A percentile compares a stretch with the other conserved stretches of the same genome.
Evolutionary conservation across 805 yeast species (phyloP).

Genomic region (Starmerella sp.): DNA sequence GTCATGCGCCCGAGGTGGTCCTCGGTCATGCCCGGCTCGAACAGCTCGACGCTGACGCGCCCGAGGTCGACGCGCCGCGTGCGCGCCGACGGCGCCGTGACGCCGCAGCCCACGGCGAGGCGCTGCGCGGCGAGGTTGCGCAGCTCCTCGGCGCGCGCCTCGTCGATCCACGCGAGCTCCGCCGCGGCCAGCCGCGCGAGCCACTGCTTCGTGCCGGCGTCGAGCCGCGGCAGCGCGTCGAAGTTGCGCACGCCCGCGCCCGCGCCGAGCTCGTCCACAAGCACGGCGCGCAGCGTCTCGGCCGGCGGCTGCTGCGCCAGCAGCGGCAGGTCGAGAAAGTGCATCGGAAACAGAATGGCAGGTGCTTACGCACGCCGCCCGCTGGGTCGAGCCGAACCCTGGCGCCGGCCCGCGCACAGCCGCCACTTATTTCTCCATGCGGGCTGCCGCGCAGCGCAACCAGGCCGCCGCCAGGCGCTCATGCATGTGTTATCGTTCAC

Average conservation of each 20-base stretch:
- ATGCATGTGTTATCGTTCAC: slow-evolving; percentile 1
- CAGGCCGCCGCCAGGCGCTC: not conserved
- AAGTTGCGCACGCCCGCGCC: slow-evolving; percentile 15
- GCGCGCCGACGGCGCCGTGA: slow-evolving; percentile 69
- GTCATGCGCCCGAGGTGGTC: slow-evolving; percentile 88
- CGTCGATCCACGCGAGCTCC: slow-evolving; percentile 38
- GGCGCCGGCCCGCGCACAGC: not conserved
- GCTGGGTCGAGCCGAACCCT: not conserved
- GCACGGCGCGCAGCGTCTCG: slow-evolving; percentile 12
- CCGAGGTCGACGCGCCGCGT: slow-evolving; percentile 46
- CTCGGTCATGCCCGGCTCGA: slow-evolving; percentile 76
- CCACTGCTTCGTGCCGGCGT: slow-evolving; percentile 27
- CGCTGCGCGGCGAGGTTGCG: slow-evolving; percentile 49
- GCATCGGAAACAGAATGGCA: slow-evolving; percentile 7
- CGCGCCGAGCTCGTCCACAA: slow-evolving; percentile 8
- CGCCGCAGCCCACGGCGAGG: slow-evolving; percentile 71
- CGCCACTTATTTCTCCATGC: not conserved
- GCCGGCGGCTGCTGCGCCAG: slow-evolving; percentile 19
- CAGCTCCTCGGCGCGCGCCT: slow-evolving; percentile 30
- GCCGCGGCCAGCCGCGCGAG: slow-evolving; percentile 26
- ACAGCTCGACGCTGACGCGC: slow-evolving; percentile 33
- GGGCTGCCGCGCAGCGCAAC: no score
- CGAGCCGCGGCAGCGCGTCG: slow-evolving; percentile 12
- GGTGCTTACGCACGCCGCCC: not conserved
- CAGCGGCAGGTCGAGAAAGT: slow-evolving; percentile 27